Conservation (phyloP, 2,329 filamentous ascomycete genomes). For the Exophiala alcalophila region DNA sequence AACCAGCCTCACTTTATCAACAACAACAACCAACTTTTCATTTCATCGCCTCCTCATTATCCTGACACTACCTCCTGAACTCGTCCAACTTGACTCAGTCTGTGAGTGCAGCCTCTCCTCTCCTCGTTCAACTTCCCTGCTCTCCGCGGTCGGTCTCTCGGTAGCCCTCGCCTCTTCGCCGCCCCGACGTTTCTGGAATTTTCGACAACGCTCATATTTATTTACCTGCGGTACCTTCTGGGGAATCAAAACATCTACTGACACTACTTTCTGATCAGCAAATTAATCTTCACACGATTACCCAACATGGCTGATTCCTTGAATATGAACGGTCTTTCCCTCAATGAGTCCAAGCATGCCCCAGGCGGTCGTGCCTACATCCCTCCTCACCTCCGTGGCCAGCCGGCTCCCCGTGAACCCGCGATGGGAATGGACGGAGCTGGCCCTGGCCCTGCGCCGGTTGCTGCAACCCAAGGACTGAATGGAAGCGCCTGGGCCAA, state of each 20-base stretch:
- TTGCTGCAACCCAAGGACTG: conserved; percentile 31
- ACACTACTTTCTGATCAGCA: conserved; percentile 3
- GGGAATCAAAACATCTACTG: too few relatives aligned
- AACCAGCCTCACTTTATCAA: conserved; percentile 17
- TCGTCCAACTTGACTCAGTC: conserved; percentile 3
- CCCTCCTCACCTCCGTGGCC: conserved; percentile 60
- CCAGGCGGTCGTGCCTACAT: conserved; percentile 59
- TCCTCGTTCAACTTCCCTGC: background rate
- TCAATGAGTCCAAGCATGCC: conserved; percentile 63
- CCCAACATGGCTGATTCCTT: conserved; percentile 52
- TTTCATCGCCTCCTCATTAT: conserved; percentile 1
- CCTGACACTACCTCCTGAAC: background rate
- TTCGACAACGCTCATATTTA: too few relatives aligned
- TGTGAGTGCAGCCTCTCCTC: conserved; percentile 12
- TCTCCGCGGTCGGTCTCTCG: background rate
- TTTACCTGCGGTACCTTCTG: too few relatives aligned
- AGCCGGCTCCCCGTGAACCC: conserved; percentile 34
- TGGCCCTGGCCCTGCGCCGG: conserved; percentile 34
- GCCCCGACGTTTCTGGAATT: background rate
- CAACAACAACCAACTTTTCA: conserved; percentile 4
- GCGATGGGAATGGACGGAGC: conserved; percentile 39
- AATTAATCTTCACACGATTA: conserved; percentile 4
- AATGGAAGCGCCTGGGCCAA: conserved; percentile 38
- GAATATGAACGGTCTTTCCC: conserved; percentile 55
- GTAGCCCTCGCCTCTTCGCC: background rate